Conservation (phyloP, 495 filamentous ascomycete species). For the Daldinia caldariorum region DNA sequence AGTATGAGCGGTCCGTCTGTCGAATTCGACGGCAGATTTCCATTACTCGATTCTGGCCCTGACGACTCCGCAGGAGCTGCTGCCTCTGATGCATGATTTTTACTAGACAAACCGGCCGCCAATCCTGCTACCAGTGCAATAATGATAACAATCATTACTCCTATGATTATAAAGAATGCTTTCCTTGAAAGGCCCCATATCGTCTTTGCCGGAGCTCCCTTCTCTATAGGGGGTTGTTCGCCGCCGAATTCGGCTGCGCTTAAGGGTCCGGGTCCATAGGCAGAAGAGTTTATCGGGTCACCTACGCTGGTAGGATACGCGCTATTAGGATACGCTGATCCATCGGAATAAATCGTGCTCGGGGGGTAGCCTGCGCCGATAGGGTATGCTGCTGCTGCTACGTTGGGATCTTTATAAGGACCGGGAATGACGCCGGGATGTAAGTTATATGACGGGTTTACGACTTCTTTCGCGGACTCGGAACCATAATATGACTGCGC, state of each 20-base stretch:
- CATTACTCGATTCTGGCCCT: slow-evolving; percentile 5
- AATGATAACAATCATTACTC: slow-evolving; percentile 13
- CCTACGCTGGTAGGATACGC: slow-evolving; percentile 25
- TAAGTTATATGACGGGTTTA: slow-evolving; percentile 12
- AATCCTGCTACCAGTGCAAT: slow-evolving; percentile 32
- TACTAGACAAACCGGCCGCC: slow-evolving; percentile 25
- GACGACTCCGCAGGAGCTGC: slow-evolving; percentile 2
- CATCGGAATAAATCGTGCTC: slow-evolving; percentile 18
- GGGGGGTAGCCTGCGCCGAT: slow-evolving; percentile 21
- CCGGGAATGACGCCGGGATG: slow-evolving; percentile 18
- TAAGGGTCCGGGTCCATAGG: slow-evolving; percentile 17
- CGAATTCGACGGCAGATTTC: slow-evolving; percentile 16
- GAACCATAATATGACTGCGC: slow-evolving; percentile 33
- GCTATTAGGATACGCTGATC: slow-evolving; percentile 26
- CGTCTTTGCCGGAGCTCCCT: slow-evolving; percentile 14
- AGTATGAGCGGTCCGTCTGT: slow-evolving; percentile 30
- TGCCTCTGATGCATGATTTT: slow-evolving; percentile 3
- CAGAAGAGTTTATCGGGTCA: slow-evolving; percentile 21
- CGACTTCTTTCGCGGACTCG: slow-evolving; percentile 40
- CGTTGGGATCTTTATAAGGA: slow-evolving; percentile 25
- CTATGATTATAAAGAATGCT: slow-evolving; percentile 38
- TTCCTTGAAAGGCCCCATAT: slow-evolving; percentile 34
- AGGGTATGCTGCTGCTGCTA: slow-evolving; percentile 19
- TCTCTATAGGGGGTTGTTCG: slow-evolving; percentile 20
- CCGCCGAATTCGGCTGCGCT: slow-evolving; percentile 1